Evolutionary conservation across 2,329 filamentous ascomycete species (phyloP).

Genomic region (Domatiomyces globalis): DNA sequence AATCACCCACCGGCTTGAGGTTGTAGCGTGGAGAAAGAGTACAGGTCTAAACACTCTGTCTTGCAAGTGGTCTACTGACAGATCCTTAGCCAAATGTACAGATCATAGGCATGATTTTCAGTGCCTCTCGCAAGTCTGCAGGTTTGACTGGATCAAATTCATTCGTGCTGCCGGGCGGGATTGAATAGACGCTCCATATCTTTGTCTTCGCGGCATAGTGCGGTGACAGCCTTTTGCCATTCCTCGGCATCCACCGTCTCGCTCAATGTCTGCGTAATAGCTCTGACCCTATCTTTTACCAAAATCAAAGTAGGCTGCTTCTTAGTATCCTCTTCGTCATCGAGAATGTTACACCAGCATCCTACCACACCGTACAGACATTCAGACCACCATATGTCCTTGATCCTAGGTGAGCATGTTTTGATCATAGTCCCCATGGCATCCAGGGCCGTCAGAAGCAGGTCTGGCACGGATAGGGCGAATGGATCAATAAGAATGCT

Average conservation of each 20-base stretch:
- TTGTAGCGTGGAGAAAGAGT: too few relatives aligned
- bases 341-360: conserved; percentile 46
- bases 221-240: conserved; percentile 14
- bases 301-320: conserved; percentile 7
- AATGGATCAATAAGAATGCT: conserved; percentile 57
- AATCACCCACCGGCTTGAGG: too few relatives aligned
- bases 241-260: conserved; percentile 13
- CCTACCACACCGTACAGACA: conserved; percentile 48
- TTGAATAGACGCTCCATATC: conserved; percentile 24
- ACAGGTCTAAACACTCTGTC: too few relatives aligned
- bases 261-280: conserved; percentile 19
- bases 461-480: conserved; percentile 38
- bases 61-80: too few relatives aligned
- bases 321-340: conserved; percentile 21
- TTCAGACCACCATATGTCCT: conserved; percentile 43
- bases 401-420: conserved; percentile 56
- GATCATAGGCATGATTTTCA: too few relatives aligned
- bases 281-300: conserved; percentile 21
- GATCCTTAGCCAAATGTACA: too few relatives aligned
- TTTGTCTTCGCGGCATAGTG: conserved; percentile 21
- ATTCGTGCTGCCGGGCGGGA: too few relatives aligned
- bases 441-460: conserved; percentile 40
- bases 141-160: too few relatives aligned
- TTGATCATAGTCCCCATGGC: conserved; percentile 45
- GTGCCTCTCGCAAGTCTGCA: too few relatives aligned